A percentile compares a stretch with the other conserved stretches of the same genome.
Conservation (phyloP, 116 monocot genomes). For the Posidonia oceanica region DNA sequence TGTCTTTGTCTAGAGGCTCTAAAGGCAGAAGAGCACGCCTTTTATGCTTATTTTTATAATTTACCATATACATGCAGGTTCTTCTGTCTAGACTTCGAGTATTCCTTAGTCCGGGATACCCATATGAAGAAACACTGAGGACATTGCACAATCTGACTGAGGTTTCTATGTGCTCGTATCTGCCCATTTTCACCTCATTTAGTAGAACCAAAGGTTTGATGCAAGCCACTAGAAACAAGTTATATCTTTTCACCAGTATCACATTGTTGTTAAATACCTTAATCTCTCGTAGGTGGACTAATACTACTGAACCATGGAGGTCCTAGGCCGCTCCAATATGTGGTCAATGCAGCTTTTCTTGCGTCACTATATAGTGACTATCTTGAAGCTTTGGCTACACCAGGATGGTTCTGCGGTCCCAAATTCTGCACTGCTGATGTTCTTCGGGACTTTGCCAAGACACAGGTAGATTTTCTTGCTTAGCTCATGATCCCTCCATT, state of each 20-base stretch:
- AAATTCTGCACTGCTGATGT: conserved; percentile 19
- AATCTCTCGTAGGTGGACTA: conserved; percentile 18
- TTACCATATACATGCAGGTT: conserved; percentile 12
- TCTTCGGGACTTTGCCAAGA: conserved; percentile 25
- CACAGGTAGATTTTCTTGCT: conserved; percentile 16
- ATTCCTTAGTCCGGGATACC: conserved; percentile 33
- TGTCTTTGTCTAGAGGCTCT: too few species aligned
- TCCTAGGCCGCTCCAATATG: conserved; percentile 43
- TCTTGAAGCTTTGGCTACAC: conserved; percentile 24
- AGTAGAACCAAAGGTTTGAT: conserved; percentile 29
- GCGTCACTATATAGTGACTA: conserved; percentile 36
- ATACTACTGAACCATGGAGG: conserved; percentile 37
- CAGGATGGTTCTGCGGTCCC: conserved; percentile 45
- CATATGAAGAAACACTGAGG: conserved; percentile 32
- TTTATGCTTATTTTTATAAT: too few species aligned
- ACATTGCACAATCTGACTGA: conserved; percentile 26
- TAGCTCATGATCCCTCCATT: neutral
- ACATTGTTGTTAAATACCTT: neutral
- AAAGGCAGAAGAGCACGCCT: too few species aligned
- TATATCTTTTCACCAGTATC: neutral
- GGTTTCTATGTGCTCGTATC: conserved; percentile 37
- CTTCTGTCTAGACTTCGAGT: conserved; percentile 36
- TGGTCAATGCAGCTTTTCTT: conserved; percentile 41
- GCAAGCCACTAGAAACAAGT: neutral
- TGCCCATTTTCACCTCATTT: conserved; percentile 23